phyloP scores from a whole-genome alignment of 75 land plant genomes.

The Selaginella tamariscina region DNA sequence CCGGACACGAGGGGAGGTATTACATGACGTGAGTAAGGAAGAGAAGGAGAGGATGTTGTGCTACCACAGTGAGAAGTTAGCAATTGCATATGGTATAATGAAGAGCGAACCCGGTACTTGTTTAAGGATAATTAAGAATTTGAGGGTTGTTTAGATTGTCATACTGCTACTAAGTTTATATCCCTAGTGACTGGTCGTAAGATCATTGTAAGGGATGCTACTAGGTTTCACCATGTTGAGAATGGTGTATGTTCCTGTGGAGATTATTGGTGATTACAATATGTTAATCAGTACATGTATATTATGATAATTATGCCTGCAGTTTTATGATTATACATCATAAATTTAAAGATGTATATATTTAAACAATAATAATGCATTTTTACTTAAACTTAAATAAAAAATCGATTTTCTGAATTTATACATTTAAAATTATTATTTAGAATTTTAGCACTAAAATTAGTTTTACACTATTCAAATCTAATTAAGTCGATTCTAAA shows the following conservation, averaged over 20 bases:
- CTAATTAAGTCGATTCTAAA: too few species aligned
- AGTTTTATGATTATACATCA: too few species aligned
- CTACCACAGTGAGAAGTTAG: background rate
- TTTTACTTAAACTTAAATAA: too few species aligned
- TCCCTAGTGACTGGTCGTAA: background rate
- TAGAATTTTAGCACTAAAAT: too few species aligned
- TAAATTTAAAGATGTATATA: too few species aligned
- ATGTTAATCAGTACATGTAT: too few species aligned
- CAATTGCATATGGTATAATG: background rate
- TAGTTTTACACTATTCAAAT: too few species aligned
- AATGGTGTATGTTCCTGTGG: background rate
- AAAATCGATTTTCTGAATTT: too few species aligned
- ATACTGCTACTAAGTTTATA: background rate
- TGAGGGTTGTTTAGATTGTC: background rate
- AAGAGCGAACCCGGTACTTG: background rate
- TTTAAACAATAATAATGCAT: too few species aligned
- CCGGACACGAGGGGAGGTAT: background rate
- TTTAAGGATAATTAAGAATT: too few species aligned
- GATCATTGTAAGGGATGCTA: background rate
- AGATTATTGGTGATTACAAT: constrained; percentile 1
- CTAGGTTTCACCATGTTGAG: background rate
- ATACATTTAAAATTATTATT: too few species aligned
- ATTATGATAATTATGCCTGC: too few species aligned
- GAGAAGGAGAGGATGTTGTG: constrained; percentile 3
- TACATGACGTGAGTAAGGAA: background rate